These are phyloP conservation scores for Fraxinus baroniana DNA, from an alignment of 305 asterid genomes.

Conservation along the genomic window DNA sequence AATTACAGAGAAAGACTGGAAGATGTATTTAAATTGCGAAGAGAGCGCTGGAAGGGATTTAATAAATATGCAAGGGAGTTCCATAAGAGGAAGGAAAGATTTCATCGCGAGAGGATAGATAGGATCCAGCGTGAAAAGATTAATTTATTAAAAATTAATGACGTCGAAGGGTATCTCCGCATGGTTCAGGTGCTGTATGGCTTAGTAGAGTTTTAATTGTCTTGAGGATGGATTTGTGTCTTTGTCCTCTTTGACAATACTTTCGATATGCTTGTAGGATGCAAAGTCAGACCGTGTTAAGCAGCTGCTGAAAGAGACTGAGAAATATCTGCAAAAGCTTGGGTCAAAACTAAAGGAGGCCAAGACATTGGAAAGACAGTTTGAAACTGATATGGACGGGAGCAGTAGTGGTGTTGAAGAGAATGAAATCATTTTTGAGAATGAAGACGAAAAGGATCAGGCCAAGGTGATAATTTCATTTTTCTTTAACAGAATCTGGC, in stretches of 20 bases:
- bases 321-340: slow-evolving; percentile 89
- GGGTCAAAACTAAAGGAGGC: slow-evolving; percentile 91
- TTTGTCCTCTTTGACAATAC: slow-evolving; percentile 19
- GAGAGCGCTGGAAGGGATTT: slow-evolving; percentile 94
- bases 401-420: slow-evolving; percentile 47
- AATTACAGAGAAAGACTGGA: slow-evolving; percentile 83
- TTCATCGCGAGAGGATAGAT: slow-evolving; percentile 96
- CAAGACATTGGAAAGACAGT: slow-evolving; percentile 66
- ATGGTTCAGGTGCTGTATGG: slow-evolving; percentile 83
- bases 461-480: slow-evolving; percentile 39
- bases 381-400: slow-evolving; percentile 70
- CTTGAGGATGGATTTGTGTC: slow-evolving; percentile 8
- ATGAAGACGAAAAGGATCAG: too few relatives aligned
- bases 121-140: slow-evolving; percentile 98
- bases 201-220: slow-evolving; percentile 3
- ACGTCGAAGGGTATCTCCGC: slow-evolving; percentile 98
- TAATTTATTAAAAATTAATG: slow-evolving; percentile 91
- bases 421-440: too few relatives aligned
- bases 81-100: slow-evolving; percentile 94
- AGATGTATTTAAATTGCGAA: slow-evolving; percentile 81
- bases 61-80: slow-evolving; percentile 84
- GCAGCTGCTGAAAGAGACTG: slow-evolving; percentile 91
- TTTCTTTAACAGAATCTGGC: slow-evolving; percentile 12
- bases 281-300: slow-evolving; percentile 96
- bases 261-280: slow-evolving; percentile 57